These are phyloP conservation scores for Sordariomycetes sp. DNA, from an alignment of 2,329 filamentous ascomycete genomes.

Conservation along the genomic window DNA sequence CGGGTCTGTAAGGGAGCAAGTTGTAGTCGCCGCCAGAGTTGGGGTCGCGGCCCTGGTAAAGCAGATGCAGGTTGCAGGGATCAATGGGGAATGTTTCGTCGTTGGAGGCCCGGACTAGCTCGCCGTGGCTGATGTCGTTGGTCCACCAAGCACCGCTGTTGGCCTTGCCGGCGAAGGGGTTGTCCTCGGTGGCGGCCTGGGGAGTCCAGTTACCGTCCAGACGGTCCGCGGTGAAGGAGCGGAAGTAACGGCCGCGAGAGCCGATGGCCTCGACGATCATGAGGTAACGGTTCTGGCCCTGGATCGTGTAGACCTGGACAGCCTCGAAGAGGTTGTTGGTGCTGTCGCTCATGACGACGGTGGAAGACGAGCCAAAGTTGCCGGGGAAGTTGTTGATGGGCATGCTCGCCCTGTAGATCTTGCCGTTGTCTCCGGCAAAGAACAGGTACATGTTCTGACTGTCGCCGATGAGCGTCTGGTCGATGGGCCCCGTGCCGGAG, in stretches of 20 bases:
- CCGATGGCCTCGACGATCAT: conserved; percentile 61
- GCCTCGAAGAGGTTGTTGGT: conserved; percentile 54
- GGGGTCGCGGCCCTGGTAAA: conserved; percentile 49
- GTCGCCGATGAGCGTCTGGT: conserved; percentile 57
- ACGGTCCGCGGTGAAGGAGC: conserved; percentile 52
- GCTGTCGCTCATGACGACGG: conserved; percentile 41
- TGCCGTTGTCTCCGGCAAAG: conserved; percentile 59
- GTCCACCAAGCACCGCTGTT: conserved; percentile 59
- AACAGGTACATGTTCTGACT: conserved; percentile 55
- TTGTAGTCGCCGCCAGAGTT: conserved; percentile 36
- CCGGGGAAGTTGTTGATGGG: conserved; percentile 53
- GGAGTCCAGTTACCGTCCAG: conserved; percentile 49
- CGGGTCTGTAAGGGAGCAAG: conserved; percentile 43
- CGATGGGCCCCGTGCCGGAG: conserved; percentile 46
- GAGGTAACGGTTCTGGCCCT: conserved; percentile 46
- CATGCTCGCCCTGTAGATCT: conserved; percentile 56
- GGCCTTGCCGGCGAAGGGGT: conserved; percentile 58
- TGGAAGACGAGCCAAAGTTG: conserved; percentile 42
- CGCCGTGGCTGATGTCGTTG: conserved; percentile 58
- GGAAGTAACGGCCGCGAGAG: conserved; percentile 51
- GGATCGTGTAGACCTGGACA: conserved; percentile 54
- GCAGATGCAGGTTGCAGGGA: conserved; percentile 53
- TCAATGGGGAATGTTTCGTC: conserved; percentile 57
- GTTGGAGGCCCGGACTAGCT: conserved; percentile 43
- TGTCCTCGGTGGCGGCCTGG: conserved; percentile 43